A percentile compares a stretch with the other conserved stretches of the same genome.
These are phyloP conservation scores for Blastobotrys peoriensis DNA, from an alignment of 805 yeast genomes.

Conservation along the genomic window DNA sequence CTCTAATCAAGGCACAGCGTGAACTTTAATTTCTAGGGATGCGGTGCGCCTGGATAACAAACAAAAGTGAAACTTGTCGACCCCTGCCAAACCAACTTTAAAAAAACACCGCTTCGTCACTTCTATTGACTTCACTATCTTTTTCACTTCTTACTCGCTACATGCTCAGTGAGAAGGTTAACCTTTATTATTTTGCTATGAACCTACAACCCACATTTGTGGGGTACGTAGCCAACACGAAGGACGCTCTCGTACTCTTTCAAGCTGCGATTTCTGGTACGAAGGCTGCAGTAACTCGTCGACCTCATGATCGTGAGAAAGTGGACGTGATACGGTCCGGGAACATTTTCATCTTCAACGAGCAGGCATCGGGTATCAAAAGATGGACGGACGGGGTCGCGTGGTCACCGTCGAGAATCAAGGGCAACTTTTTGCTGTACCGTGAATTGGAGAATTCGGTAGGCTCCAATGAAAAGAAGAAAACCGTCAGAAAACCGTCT, in stretches of 20 bases:
- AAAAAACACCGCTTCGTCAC: background rate
- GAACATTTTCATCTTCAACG: slow-evolving; percentile 76
- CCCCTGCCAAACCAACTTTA: background rate
- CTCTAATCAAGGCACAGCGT: background rate
- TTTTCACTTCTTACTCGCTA: background rate
- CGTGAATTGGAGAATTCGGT: slow-evolving; percentile 55
- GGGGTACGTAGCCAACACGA: slow-evolving; percentile 76
- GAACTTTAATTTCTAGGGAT: background rate
- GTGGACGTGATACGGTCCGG: slow-evolving; percentile 63
- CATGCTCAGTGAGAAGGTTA: background rate
- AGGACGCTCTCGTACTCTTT: slow-evolving; percentile 73
- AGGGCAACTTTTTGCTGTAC: slow-evolving; percentile 79
- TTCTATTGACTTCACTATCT: background rate
- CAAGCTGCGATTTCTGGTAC: slow-evolving; percentile 68
- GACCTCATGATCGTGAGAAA: slow-evolving; percentile 81
- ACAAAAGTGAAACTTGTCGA: background rate
- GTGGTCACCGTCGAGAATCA: slow-evolving; percentile 88
- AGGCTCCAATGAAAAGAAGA: slow-evolving; percentile 40
- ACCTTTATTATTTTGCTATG: slow-evolving; percentile 10
- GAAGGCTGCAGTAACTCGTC: slow-evolving; percentile 57
- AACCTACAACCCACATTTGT: slow-evolving; percentile 49
- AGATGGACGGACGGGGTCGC: slow-evolving; percentile 97
- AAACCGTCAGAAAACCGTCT: slow-evolving; percentile 9
- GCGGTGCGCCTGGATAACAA: background rate
- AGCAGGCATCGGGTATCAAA: slow-evolving; percentile 74